Evolutionary conservation across 1,284 basidiomycete species (phyloP).

Genomic region (Leccinum griseonigrum): DNA sequence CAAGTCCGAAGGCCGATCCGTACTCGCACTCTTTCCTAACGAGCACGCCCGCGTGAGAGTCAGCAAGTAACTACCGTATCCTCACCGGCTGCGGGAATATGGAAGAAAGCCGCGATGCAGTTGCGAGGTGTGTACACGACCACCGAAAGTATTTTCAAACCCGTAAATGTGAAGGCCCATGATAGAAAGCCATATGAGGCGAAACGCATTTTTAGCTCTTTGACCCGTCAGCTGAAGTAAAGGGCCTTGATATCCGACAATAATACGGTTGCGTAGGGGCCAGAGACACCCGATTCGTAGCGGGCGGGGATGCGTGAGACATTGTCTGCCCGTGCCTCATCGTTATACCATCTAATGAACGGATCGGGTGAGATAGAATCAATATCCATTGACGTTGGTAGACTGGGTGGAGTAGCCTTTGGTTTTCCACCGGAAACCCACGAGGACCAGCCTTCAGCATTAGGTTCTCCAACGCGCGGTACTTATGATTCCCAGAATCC

Average conservation of each 20-base stretch:
- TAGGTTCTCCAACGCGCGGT: constrained; percentile 60
- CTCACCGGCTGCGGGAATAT: constrained; percentile 49
- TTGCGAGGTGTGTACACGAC: constrained; percentile 48
- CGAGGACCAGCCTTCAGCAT: constrained; percentile 58
- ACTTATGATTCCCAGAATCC: constrained; percentile 76
- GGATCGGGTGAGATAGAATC: constrained; percentile 46
- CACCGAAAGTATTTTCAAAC: constrained; percentile 51
- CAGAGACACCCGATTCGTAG: constrained; percentile 56
- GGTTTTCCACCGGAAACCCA: constrained; percentile 51
- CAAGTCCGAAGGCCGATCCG: constrained; percentile 51
- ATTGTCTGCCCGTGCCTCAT: constrained; percentile 56
- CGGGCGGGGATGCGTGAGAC: constrained; percentile 51
- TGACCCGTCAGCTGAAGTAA: constrained; percentile 51
- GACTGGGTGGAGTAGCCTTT: constrained; percentile 18
- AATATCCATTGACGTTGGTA: constrained; percentile 16
- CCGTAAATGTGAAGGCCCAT: constrained; percentile 76
- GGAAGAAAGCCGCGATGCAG: constrained; percentile 41
- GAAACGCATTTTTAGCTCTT: constrained; percentile 60
- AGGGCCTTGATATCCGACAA: constrained; percentile 78
- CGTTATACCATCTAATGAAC: constrained; percentile 65
- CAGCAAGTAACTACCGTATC: constrained; percentile 41
- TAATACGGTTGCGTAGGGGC: constrained; percentile 79
- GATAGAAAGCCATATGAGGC: constrained; percentile 75
- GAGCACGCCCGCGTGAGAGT: constrained; percentile 61
- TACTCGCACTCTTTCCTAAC: constrained; percentile 65